Evolutionary conservation across 441 rosid species (phyloP), one percentile per base, ranked within the genome.

Genomic region (Croton setiger): DNA sequence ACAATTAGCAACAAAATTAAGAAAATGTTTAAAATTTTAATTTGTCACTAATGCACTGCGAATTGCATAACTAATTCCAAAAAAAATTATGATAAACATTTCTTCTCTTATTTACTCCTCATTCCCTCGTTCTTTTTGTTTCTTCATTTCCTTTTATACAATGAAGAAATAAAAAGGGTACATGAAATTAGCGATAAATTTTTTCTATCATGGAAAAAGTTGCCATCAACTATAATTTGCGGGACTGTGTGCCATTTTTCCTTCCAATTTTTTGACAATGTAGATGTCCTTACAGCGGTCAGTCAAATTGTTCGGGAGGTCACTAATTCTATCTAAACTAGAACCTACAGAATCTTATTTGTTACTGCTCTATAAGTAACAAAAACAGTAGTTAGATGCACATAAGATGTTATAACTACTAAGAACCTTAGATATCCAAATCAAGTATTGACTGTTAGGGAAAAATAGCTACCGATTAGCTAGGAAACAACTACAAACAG

Each of bases 251-350:
- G 61, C 76, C 76, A 72, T 60, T 72, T 66, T 36, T 72, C 71
- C 71, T 61, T 66, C 76, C 76, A 72, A 4, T 53, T 66, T 56
- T 51, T 72, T 12, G 76, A 72, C 52, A 72, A 64, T 60, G 55
- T 39, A 59, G 71, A 52, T 12, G 76, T 72, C 62, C 76, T 72
- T 20, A 53, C 76, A 53, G 71, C 76, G 58, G 17, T 72, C 76
- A 37, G 66, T 66, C 48, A 72, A 67, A 60, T 72, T 66, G 54
- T 67, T 37, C 1, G 76, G 76, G 44, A 72, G 71, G 31, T 52
- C 54, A 41, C 67, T 72, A 52, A 72, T 37, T 52, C 76, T 60
- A 41, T 72, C 76, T 18, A 61, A 14, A 39, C 37, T 51, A 60
- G 66, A 37, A 48, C 60, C 52, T 13, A 61, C 9, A 5, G 3